These are phyloP conservation scores for Fraxinus floribunda DNA, from an alignment of 305 asterid genomes.

Conservation along the genomic window DNA sequence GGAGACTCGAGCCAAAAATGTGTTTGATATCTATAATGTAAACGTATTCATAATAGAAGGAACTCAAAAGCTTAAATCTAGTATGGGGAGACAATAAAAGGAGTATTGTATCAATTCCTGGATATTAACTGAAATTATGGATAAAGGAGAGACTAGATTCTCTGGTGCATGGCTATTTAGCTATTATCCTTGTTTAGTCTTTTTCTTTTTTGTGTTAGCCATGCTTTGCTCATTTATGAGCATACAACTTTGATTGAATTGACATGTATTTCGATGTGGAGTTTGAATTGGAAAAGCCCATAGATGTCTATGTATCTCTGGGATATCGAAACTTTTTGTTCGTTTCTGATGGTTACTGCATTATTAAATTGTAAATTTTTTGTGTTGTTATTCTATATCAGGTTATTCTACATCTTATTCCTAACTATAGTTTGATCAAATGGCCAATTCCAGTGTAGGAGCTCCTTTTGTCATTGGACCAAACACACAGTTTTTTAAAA, in stretches of 20 bases:
- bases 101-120: neutral
- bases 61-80: neutral
- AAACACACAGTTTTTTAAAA: conserved; percentile 49
- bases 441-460: conserved; percentile 52
- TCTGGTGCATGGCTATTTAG: neutral
- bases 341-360: neutral
- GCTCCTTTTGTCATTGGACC: conserved; percentile 49
- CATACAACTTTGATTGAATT: neutral
- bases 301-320: neutral
- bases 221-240: neutral
- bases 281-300: neutral
- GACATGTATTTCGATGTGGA: neutral
- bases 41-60: neutral
- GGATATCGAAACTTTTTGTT: neutral
- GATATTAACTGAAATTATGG: neutral
- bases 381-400: conserved; percentile 6
- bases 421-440: conserved; percentile 28
- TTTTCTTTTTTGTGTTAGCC: neutral
- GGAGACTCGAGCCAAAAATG: neutral
- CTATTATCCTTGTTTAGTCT: neutral
- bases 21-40: neutral
- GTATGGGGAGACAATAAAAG: neutral
- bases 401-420: conserved; percentile 16
- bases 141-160: neutral
- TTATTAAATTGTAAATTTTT: conserved; percentile 4